These are phyloP conservation scores for Sporothrix mexicana DNA, from an alignment of 2,329 filamentous ascomycete species.

Conservation along the genomic window DNA sequence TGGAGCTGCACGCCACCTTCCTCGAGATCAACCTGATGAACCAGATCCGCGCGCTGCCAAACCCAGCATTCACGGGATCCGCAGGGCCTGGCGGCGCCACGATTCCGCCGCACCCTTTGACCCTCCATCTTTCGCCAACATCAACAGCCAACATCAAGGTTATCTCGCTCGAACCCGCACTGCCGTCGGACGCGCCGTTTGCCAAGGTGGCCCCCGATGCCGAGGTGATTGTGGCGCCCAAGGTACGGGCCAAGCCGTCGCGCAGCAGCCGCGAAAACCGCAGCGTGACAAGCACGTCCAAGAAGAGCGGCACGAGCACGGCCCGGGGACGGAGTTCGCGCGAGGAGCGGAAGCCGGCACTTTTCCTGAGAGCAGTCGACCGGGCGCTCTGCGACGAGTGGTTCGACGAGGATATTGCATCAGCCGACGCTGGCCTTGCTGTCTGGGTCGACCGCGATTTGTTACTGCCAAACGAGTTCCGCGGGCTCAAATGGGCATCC, in stretches of 20 bases:
- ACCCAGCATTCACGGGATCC: constrained; percentile 68
- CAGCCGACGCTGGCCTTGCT: constrained; percentile 61
- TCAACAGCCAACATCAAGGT: constrained; percentile 92
- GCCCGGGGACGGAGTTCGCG: constrained; percentile 55
- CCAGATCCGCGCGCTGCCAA: constrained; percentile 91
- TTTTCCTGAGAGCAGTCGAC: constrained; percentile 84
- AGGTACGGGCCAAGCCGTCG: constrained; percentile 74
- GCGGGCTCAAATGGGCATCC: constrained; percentile 75
- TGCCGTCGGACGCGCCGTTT: constrained; percentile 72
- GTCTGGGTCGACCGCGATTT: constrained; percentile 87
- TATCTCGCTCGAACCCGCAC: constrained; percentile 78
- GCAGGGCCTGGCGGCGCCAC: constrained; percentile 52
- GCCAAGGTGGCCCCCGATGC: constrained; percentile 93
- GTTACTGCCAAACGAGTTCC: constrained; percentile 72
- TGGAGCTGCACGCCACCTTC: constrained; percentile 95
- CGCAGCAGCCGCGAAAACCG: constrained; percentile 73
- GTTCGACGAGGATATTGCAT: constrained; percentile 70
- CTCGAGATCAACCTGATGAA: constrained; percentile 90
- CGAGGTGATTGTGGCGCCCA: constrained; percentile 96
- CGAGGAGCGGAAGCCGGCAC: constrained; percentile 68
- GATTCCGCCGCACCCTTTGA: constrained; percentile 72
- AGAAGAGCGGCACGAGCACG: constrained; percentile 79
- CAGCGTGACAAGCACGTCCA: constrained; percentile 79
- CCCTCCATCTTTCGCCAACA: constrained; percentile 90
- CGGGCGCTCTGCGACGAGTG: constrained; percentile 71